Percentiles rank a stretch among this genome's conserved stretches.
Conservation (phyloP, 129 eudicot species). For the Tanacetum coccineum region DNA sequence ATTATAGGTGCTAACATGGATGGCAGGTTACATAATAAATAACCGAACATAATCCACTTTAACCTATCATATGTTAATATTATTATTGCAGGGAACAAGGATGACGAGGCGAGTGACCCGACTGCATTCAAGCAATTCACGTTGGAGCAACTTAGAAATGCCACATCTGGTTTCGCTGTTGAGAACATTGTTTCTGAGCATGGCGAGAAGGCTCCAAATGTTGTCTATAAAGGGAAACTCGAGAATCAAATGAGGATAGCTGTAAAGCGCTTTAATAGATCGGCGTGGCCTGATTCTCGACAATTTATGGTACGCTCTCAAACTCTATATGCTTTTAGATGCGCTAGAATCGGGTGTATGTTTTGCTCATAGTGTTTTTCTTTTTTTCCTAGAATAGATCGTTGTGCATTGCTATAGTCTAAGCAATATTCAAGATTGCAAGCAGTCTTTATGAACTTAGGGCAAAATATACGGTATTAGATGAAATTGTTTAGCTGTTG, state of each 20-base stretch:
- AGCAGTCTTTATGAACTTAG: background rate
- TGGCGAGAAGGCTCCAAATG: conserved; percentile 76
- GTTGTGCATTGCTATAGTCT: background rate
- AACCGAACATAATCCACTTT: background rate
- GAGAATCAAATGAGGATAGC: conserved; percentile 63
- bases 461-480: background rate
- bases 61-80: background rate
- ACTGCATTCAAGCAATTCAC: conserved; percentile 48
- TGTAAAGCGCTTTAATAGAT: conserved; percentile 57
- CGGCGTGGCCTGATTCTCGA: conserved; percentile 67
- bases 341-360: background rate
- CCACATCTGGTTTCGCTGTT: conserved; percentile 65
- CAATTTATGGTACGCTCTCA: conserved; percentile 46
- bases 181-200: conserved; percentile 73
- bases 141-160: conserved; percentile 56
- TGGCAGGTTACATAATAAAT: conserved; percentile 1
- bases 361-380: background rate
- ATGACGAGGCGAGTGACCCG: conserved; percentile 32
- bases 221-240: conserved; percentile 65
- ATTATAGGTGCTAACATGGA: conserved; percentile 3
- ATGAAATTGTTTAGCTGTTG: background rate
- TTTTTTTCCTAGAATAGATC: background rate
- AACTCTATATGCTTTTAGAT: background rate
- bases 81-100: conserved; percentile 30
- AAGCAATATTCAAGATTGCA: no score